phyloP scores from a whole-genome alignment of 768 basidiomycete species.

The Pulveroboletus sp. region DNA sequence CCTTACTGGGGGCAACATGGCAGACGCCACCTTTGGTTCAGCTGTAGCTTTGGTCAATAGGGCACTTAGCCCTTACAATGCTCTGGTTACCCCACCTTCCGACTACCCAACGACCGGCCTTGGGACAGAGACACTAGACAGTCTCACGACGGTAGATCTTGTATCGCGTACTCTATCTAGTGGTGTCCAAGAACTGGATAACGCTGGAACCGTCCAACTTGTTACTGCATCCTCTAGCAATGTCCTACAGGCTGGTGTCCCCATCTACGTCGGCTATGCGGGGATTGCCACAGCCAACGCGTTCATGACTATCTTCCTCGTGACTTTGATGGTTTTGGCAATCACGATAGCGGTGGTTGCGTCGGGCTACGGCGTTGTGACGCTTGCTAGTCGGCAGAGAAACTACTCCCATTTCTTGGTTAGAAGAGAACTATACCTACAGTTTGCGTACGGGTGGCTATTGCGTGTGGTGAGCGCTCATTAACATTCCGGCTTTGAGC shows the following conservation, averaged over 20 bases:
- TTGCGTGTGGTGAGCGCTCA: slow-evolving; percentile 60
- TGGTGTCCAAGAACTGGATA: slow-evolving; percentile 26
- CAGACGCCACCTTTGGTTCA: slow-evolving; percentile 54
- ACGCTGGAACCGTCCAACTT: slow-evolving; percentile 48
- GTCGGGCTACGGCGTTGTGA: slow-evolving; percentile 47
- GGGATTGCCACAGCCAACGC: slow-evolving; percentile 84
- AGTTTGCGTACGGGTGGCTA: slow-evolving; percentile 57
- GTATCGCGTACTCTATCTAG: slow-evolving; percentile 7
- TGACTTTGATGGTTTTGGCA: slow-evolving; percentile 64
- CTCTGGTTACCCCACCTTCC: slow-evolving; percentile 1
- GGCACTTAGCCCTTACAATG: slow-evolving; percentile 77
- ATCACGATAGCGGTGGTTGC: slow-evolving; percentile 52
- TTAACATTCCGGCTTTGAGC: neutral
- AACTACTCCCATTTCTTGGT: slow-evolving; percentile 17
- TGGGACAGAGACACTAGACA: slow-evolving; percentile 10
- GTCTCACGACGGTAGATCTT: slow-evolving; percentile 6
- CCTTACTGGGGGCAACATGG: slow-evolving; percentile 74
- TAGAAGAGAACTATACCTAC: slow-evolving; percentile 36
- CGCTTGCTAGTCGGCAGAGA: slow-evolving; percentile 23
- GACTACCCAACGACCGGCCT: neutral
- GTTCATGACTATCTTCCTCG: slow-evolving; percentile 86
- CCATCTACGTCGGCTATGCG: slow-evolving; percentile 75
- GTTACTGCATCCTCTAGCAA: slow-evolving; percentile 64
- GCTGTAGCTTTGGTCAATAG: slow-evolving; percentile 80
- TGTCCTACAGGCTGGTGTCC: slow-evolving; percentile 75